Percentiles rank a stretch among this genome's conserved stretches.
These are phyloP conservation scores for Rhodotorula sp. DNA, from an alignment of 1,284 basidiomycete species.

Conservation along the genomic window DNA sequence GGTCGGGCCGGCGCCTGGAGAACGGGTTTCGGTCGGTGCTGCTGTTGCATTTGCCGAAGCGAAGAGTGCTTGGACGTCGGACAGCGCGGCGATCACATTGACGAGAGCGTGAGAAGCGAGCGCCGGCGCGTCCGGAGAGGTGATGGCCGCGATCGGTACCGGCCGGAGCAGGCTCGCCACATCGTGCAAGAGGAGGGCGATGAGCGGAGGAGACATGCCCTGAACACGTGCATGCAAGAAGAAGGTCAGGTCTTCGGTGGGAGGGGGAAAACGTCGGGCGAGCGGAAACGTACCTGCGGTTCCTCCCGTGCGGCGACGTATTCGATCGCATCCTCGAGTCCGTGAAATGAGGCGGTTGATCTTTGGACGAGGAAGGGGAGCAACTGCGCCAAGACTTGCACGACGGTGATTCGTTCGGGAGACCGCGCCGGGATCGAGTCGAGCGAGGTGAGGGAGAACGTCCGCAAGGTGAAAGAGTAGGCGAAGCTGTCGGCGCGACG, in stretches of 20 bases:
- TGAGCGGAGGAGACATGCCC: constrained; percentile 15
- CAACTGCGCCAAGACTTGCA: constrained; percentile 19
- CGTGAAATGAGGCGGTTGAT: constrained; percentile 11
- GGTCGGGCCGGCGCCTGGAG: background rate
- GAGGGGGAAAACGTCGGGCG: too few species aligned
- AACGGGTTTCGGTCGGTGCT: background rate
- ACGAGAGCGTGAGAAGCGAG: constrained; percentile 19
- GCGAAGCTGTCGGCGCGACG: constrained; percentile 22
- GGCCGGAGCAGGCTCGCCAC: constrained; percentile 19
- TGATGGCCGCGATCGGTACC: constrained; percentile 6
- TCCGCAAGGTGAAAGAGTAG: constrained; percentile 36
- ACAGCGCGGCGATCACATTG: constrained; percentile 8
- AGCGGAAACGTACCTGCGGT: constrained; percentile 5
- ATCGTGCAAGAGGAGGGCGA: constrained; percentile 25
- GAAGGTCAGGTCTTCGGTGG: too few species aligned
- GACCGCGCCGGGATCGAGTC: constrained; percentile 2
- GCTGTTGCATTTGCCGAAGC: constrained; percentile 6
- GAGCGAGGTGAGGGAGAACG: constrained; percentile 31
- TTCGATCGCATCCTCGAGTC: constrained; percentile 19
- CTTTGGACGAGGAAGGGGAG: constrained; percentile 33
- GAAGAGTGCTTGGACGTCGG: constrained; percentile 21
- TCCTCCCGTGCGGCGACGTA: constrained; percentile 24
- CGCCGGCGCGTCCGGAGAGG: background rate
- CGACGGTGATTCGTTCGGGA: constrained; percentile 21
- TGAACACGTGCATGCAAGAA: background rate